These are phyloP conservation scores for Porogramme epimiltina DNA, from an alignment of 1,284 basidiomycete genomes.

Conservation along the genomic window DNA sequence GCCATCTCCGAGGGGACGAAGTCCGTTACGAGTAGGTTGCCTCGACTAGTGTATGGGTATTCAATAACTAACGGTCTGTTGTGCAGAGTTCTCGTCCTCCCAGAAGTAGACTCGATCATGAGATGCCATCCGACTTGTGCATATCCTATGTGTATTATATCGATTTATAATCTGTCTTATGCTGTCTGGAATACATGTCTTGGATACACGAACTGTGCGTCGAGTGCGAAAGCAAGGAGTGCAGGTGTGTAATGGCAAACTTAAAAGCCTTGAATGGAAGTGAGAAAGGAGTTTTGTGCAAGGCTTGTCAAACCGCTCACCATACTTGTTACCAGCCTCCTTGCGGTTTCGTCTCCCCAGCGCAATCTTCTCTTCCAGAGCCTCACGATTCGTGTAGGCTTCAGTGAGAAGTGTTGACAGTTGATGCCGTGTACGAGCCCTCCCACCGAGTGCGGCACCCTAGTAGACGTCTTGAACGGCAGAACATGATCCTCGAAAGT, in stretches of 20 bases:
- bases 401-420: constrained; percentile 75
- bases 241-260: too few relatives aligned
- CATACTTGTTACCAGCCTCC: constrained; percentile 86
- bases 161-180: constrained; percentile 16
- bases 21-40: constrained; percentile 38
- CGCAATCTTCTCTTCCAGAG: constrained; percentile 77
- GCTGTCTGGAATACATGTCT: constrained; percentile 14
- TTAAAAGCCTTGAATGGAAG: constrained; percentile 13
- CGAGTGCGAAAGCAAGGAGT: not conserved
- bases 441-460: constrained; percentile 68
- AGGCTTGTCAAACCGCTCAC: too few relatives aligned
- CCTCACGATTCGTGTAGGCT: constrained; percentile 78
- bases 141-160: constrained; percentile 24
- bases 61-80: not conserved
- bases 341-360: constrained; percentile 79
- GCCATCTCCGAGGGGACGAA: constrained; percentile 85
- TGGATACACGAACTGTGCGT: not conserved
- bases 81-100: constrained; percentile 32
- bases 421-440: constrained; percentile 75
- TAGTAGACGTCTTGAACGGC: constrained; percentile 28
- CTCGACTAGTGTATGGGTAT: not conserved
- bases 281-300: too few relatives aligned
- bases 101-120: constrained; percentile 21
- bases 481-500: constrained; percentile 1
- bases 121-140: constrained; percentile 11